Percentiles rank a stretch among this genome's conserved stretches.
Evolutionary conservation across 192 early-diverging fungal genomes (phyloP).

Genomic region (Coemansia javaensis): DNA sequence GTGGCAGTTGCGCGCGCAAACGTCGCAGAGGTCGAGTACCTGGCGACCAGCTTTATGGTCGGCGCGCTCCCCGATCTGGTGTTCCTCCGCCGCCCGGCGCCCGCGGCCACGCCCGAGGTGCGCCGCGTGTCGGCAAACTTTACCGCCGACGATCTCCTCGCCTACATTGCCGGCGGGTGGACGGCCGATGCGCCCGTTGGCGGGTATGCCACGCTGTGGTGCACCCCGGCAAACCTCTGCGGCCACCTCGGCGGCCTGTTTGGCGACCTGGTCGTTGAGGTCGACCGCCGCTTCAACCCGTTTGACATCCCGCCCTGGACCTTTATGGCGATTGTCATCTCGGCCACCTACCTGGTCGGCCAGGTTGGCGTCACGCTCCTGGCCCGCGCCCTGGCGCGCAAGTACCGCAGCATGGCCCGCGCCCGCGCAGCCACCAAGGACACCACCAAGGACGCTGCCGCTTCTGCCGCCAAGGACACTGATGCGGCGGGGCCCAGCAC

Average conservation of each 20-base stretch:
- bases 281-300: conserved; percentile 30
- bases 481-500: no score
- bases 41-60: conserved; percentile 49
- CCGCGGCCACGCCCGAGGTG: conserved; percentile 27
- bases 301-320: conserved; percentile 46
- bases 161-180: conserved; percentile 41
- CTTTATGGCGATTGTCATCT: conserved; percentile 40
- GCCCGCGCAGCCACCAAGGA: not conserved
- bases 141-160: conserved; percentile 20
- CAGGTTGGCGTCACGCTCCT: conserved; percentile 24
- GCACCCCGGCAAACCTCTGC: conserved; percentile 45
- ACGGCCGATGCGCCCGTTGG: conserved; percentile 22
- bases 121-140: conserved; percentile 38
- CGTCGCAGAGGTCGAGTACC: conserved; percentile 37
- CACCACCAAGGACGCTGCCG: no score
- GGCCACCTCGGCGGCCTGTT: conserved; percentile 44
- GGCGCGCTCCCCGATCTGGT: conserved; percentile 38
- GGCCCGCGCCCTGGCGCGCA: conserved; percentile 12
- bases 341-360: conserved; percentile 37
- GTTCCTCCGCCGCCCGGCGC: conserved; percentile 21
- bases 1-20: conserved; percentile 38
- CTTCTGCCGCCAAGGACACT: no score
- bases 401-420: conserved; percentile 22
- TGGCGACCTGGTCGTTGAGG: conserved; percentile 27
- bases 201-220: conserved; percentile 39